phyloP scores from a whole-genome alignment of 2,329 filamentous ascomycete species.

The Macroventuria anomochaeta region DNA sequence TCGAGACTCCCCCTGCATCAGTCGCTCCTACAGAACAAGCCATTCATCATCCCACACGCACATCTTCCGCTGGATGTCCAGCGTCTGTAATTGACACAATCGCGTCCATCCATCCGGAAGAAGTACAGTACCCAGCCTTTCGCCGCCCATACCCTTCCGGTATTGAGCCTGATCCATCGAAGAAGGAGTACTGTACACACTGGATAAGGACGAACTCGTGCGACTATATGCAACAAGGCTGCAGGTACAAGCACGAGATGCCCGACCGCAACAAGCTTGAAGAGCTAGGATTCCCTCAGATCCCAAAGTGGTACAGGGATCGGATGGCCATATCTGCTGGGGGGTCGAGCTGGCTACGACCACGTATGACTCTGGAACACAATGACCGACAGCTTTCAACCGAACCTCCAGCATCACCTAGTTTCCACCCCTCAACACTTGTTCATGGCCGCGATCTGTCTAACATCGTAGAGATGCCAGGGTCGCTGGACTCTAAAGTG shows the following conservation, averaged over 20 bases:
- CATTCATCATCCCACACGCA: background rate
- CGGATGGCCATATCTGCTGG: constrained; percentile 42
- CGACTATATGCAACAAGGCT: constrained; percentile 71
- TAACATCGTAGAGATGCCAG: background rate
- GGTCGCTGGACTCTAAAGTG: no score
- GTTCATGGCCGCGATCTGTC: background rate
- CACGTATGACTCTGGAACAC: constrained; percentile 16
- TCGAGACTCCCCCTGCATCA: background rate
- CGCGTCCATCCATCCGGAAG: constrained; percentile 36
- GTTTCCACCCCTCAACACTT: constrained; percentile 1
- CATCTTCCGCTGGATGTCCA: background rate
- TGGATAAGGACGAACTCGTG: constrained; percentile 89
- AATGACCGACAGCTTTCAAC: background rate
- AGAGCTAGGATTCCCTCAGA: constrained; percentile 67
- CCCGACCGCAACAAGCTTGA: constrained; percentile 68
- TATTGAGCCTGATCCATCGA: constrained; percentile 51
- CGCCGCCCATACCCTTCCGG: constrained; percentile 36
- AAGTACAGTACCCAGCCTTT: constrained; percentile 27
- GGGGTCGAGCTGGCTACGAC: constrained; percentile 36
- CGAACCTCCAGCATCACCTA: constrained; percentile 1
- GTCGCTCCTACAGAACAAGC: background rate
- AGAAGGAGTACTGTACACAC: constrained; percentile 84
- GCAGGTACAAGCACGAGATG: constrained; percentile 91
- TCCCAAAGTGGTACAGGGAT: constrained; percentile 65
- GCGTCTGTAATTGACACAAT: constrained; percentile 26